phyloP scores from a whole-genome alignment of 176 grass and related monocot species.

The Phoenix dactylifera region DNA sequence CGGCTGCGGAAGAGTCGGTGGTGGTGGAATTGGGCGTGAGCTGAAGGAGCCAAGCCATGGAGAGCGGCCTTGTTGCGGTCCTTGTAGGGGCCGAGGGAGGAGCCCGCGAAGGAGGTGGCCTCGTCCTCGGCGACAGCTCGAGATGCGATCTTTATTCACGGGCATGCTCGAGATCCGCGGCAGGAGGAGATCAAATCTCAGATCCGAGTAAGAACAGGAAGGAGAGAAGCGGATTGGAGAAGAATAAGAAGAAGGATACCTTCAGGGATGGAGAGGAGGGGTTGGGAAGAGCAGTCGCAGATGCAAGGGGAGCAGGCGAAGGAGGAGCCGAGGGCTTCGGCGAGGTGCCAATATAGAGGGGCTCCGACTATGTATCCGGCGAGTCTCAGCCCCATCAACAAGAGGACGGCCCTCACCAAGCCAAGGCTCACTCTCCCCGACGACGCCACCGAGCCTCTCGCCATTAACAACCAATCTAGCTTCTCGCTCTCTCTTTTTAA shows the following conservation, averaged over 20 bases:
- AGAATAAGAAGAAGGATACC: constrained; percentile 20
- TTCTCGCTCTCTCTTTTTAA: too few relatives aligned
- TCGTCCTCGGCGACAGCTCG: too few relatives aligned
- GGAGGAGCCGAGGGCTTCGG: constrained; percentile 54
- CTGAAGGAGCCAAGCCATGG: too few relatives aligned
- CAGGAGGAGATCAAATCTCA: constrained; percentile 24
- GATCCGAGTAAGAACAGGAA: not conserved
- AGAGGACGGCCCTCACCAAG: constrained; percentile 40
- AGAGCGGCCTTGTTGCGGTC: too few relatives aligned
- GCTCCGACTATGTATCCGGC: constrained; percentile 84
- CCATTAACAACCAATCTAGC: constrained; percentile 21
- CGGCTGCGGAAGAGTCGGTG: too few relatives aligned
- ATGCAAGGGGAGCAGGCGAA: constrained; percentile 29
- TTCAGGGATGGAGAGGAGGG: constrained; percentile 67
- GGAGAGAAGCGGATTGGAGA: not conserved
- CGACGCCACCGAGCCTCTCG: constrained; percentile 17
- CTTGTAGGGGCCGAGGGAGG: too few relatives aligned
- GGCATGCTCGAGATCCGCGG: constrained; percentile 4
- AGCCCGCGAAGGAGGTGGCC: too few relatives aligned
- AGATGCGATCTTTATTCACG: too few relatives aligned
- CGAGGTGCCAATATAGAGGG: constrained; percentile 89
- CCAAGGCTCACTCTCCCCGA: constrained; percentile 39
- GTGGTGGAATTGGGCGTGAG: too few relatives aligned
- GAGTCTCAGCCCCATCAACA: constrained; percentile 53
- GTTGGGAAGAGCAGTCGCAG: constrained; percentile 81